Evolutionary conservation across 2,329 filamentous ascomycete genomes (phyloP), one percentile per base, ranked within the genome.

Genomic region (Macrophomina tecta): DNA sequence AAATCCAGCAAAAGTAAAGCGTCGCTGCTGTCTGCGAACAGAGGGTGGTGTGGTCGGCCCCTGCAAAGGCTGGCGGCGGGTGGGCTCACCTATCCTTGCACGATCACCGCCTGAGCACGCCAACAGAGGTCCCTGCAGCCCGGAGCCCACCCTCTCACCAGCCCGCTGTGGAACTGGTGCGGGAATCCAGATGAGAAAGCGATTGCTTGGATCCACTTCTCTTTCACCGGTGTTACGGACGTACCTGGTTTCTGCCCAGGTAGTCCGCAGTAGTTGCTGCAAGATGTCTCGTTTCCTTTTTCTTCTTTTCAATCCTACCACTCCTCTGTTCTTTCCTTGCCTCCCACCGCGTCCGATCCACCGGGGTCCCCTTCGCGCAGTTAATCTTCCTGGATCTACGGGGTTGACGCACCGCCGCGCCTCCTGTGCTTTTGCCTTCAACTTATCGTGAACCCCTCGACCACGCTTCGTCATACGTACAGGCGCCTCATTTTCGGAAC

Each of bases 31-130:
- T 40, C 55, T 60, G n/a, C 55, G 42, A 61, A 62, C n/a, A 38
- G 58, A 38, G 58, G 58, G 58, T 62, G 58, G 56, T 61, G 56
- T 61, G 56, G 42, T 49, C 48, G 56, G 56, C 49, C 64, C 64
- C 38, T 65, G 64, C 64, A 23, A 5, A 34, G 56, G 28, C 36
- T 36, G 38, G 45, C 36, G 34, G 16, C 38, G 30, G 48, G 23
- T 51, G 48, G 69, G 52, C 73, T 72, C 72, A 70, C 72, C 72
- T 72, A 69, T 70, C 69, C 64, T 71, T 73, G 71, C 70, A 73
- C 67, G 68, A 72, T 72, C 71, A 74, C 69, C 68, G 70, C 69
- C 45, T 66, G 45, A 66, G 63, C 66, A 46, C 58, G 52, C 52
- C 52, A 55, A 38, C 58, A 45, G 45, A 38, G 45, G 58, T 49